Percentiles rank a stretch among this genome's conserved stretches.
Conservation (phyloP, 108 stramenopile genomes). For the Stephanodiscus triporus region DNA sequence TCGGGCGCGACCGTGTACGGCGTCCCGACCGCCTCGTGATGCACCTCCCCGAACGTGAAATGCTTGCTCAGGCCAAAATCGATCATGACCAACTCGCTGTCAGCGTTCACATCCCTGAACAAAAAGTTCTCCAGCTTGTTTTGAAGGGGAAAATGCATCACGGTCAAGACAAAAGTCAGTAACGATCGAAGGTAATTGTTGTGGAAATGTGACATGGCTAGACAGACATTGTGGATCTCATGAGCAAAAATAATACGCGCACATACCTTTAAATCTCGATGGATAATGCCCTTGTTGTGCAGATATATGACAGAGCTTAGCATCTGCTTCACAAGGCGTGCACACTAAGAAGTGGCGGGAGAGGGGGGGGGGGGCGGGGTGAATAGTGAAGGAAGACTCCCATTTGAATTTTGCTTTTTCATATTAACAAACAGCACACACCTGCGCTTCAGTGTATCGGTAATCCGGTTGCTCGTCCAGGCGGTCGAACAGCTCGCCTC, state of each 20-base stretch:
- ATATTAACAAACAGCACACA: not conserved
- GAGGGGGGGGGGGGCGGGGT: not conserved
- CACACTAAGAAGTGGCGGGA: slow-evolving; percentile 51
- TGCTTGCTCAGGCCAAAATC: slow-evolving; percentile 97
- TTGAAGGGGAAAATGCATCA: not conserved
- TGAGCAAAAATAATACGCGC: not conserved
- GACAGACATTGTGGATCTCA: too few species aligned
- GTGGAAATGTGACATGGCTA: too few species aligned
- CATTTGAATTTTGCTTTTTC: too few species aligned
- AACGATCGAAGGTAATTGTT: too few species aligned
- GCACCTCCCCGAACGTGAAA: slow-evolving; percentile 85
- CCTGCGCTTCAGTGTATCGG: slow-evolving; percentile 89
- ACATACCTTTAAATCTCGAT: slow-evolving; percentile 47
- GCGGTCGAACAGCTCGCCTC: slow-evolving; percentile 95
- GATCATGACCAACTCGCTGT: slow-evolving; percentile 93
- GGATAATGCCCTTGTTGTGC: slow-evolving; percentile 92
- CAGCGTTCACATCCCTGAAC: slow-evolving; percentile 63
- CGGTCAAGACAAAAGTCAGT: not conserved
- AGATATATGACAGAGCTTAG: slow-evolving; percentile 89
- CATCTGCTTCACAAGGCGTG: slow-evolving; percentile 89
- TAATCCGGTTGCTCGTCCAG: slow-evolving; percentile 90
- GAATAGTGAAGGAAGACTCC: not conserved
- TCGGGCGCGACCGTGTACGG: slow-evolving; percentile 91
- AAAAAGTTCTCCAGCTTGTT: slow-evolving; percentile 93
- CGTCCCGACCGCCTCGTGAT: slow-evolving; percentile 88